phyloP scores from a whole-genome alignment of 768 basidiomycete genomes.

The Nevesoporus exiguus region DNA sequence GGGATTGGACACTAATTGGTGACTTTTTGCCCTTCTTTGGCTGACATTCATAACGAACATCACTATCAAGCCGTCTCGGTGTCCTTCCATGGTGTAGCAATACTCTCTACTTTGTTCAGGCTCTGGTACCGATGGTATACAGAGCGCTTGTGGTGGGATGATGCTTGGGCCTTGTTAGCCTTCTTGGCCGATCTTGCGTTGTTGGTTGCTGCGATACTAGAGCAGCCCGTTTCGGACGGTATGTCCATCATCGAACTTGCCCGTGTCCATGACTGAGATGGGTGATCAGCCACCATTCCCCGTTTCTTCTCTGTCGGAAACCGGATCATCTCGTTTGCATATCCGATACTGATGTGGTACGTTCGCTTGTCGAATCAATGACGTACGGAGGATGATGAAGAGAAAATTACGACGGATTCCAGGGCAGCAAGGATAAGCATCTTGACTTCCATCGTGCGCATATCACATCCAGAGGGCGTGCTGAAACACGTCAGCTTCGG shows the following conservation, averaged over 20 bases:
- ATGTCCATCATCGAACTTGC: neutral
- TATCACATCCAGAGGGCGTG: constrained; percentile 15
- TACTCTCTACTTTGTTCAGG: constrained; percentile 23
- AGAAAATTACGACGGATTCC: neutral
- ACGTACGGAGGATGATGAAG: neutral
- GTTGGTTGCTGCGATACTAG: constrained; percentile 1
- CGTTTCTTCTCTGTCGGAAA: constrained; percentile 5
- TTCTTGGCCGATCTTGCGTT: constrained; percentile 12
- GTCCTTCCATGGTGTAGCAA: constrained; percentile 21
- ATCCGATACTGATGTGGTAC: constrained; percentile 18
- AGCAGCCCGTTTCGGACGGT: constrained; percentile 10
- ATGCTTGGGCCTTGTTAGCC: constrained; percentile 19
- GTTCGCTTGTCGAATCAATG: neutral
- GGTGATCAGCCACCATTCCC: constrained; percentile 1
- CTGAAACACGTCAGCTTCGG: constrained; percentile 3
- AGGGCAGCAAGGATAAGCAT: constrained; percentile 28
- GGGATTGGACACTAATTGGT: constrained; percentile 15
- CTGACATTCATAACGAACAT: constrained; percentile 1
- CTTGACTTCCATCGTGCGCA: constrained; percentile 21
- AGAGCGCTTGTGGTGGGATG: constrained; percentile 26
- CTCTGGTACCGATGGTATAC: constrained; percentile 20
- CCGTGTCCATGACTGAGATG: neutral
- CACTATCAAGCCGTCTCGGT: constrained; percentile 6
- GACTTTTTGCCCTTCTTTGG: neutral
- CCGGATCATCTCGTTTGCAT: constrained; percentile 17